Evolutionary conservation across 306 rosid genomes (phyloP).

Genomic region (Ochetophila trinervis): DNA sequence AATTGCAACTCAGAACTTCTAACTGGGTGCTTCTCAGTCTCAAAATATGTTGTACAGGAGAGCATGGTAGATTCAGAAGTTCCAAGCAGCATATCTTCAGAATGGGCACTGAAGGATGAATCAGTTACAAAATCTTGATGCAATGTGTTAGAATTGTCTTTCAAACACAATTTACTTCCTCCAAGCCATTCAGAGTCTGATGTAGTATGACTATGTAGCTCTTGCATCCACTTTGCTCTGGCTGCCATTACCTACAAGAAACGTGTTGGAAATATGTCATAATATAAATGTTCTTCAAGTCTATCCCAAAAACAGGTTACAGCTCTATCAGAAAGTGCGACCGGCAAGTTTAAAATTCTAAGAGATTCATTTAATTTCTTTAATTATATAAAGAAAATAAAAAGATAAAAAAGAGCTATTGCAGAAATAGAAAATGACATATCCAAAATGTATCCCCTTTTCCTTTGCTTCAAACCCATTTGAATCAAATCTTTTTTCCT

Average conservation of each 20-base stretch:
- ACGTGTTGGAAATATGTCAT: slow-evolving; percentile 22
- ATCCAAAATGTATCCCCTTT: background rate
- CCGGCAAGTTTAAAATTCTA: background rate
- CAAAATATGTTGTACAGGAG: slow-evolving; percentile 40
- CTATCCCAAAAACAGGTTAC: background rate
- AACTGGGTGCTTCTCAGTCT: slow-evolving; percentile 44
- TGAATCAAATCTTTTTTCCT: too few species aligned
- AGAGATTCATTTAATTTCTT: background rate
- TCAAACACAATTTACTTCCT: slow-evolving; percentile 41
- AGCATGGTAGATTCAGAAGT: slow-evolving; percentile 35
- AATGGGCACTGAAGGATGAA: slow-evolving; percentile 40
- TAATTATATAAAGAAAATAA: background rate
- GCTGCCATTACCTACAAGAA: slow-evolving; percentile 72
- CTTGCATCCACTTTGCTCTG: slow-evolving; percentile 92
- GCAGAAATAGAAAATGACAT: background rate
- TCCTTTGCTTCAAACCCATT: background rate
- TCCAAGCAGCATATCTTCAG: slow-evolving; percentile 35
- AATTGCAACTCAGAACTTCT: slow-evolving; percentile 51
- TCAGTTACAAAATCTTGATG: slow-evolving; percentile 42
- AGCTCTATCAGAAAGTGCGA: slow-evolving; percentile 5
- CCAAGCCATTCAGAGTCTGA: slow-evolving; percentile 49
- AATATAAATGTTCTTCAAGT: background rate
- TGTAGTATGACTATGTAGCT: slow-evolving; percentile 65
- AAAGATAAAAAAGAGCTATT: too few species aligned
- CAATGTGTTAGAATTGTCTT: slow-evolving; percentile 30